Conservation (phyloP, 1,139 yeast genomes). For the Petasospora fabianii region DNA sequence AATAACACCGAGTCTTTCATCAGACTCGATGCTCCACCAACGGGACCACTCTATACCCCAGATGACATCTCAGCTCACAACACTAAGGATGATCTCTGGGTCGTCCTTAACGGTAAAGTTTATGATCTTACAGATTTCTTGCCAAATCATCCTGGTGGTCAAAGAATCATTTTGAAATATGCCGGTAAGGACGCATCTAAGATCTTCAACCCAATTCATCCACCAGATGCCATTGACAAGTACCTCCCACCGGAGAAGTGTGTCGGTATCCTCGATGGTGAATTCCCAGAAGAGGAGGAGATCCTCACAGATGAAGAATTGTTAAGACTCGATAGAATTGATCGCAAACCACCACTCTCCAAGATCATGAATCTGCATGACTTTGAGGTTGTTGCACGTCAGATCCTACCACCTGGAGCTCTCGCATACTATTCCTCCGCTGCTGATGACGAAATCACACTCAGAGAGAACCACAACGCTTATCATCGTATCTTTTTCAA, state of each 20-base stretch:
- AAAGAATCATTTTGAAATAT: constrained; percentile 61
- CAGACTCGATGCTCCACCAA: constrained; percentile 1
- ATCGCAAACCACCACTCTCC: constrained; percentile 60
- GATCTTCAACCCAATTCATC: constrained; percentile 83
- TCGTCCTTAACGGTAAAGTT: constrained; percentile 77
- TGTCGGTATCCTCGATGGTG: constrained; percentile 42
- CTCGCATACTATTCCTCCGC: constrained; percentile 95
- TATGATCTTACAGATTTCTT: constrained; percentile 80
- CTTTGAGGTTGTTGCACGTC: constrained; percentile 81
- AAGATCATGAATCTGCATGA: constrained; percentile 70
- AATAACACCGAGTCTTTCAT: too few species aligned
- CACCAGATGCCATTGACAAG: constrained; percentile 67
- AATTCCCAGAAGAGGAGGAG: constrained; percentile 33
- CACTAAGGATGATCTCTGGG: constrained; percentile 78
- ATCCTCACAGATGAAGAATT: constrained; percentile 32
- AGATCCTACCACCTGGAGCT: constrained; percentile 69
- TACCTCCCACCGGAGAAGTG: constrained; percentile 42
- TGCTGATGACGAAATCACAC: constrained; percentile 85
- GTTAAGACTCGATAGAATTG: constrained; percentile 33
- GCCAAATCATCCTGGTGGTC: constrained; percentile 87
- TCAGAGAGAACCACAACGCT: constrained; percentile 86
- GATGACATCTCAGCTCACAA: constrained; percentile 56
- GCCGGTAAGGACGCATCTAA: constrained; percentile 94
- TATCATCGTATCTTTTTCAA: constrained; percentile 83
- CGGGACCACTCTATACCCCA: constrained; percentile 28